phyloP scores from a whole-genome alignment of 768 basidiomycete genomes.

The Termitomyces sp. region DNA sequence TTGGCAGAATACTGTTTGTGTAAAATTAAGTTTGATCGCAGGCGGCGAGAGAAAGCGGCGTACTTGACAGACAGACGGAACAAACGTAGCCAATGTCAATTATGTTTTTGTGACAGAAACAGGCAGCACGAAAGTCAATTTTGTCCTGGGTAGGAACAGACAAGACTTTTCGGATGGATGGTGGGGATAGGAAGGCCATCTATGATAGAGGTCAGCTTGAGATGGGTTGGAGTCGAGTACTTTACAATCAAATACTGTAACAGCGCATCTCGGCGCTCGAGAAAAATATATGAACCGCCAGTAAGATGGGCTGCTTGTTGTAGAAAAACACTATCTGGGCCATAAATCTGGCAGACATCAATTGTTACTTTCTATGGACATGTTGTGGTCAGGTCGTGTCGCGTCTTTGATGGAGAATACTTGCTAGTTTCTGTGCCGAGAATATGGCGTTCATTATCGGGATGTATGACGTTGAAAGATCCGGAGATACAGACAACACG shows the following conservation, averaged over 20 bases:
- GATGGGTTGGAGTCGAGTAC: constrained; percentile 2
- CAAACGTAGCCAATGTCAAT: constrained; percentile 97
- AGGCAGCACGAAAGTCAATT: constrained; percentile 95
- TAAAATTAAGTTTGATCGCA: background rate
- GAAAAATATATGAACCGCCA: constrained; percentile 86
- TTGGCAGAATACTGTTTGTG: constrained; percentile 79
- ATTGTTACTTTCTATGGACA: constrained; percentile 83
- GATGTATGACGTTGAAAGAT: constrained; percentile 87
- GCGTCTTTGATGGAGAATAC: constrained; percentile 17
- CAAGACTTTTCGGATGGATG: constrained; percentile 66
- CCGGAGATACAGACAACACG: constrained; percentile 90
- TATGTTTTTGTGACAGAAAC: constrained; percentile 97
- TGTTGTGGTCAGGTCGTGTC: background rate
- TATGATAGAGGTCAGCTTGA: constrained; percentile 23
- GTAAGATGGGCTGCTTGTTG: constrained; percentile 97
- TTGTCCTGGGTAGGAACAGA: constrained; percentile 90
- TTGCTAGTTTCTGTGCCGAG: constrained; percentile 92
- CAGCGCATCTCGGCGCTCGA: constrained; percentile 76
- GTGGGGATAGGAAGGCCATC: constrained; percentile 70
- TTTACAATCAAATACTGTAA: constrained; percentile 84
- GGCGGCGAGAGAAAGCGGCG: constrained; percentile 24
- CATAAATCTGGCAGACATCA: constrained; percentile 90
- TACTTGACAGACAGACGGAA: constrained; percentile 96
- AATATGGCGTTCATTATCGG: constrained; percentile 99
- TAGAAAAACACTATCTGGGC: constrained; percentile 88